Evolutionary conservation across 2,329 filamentous ascomycete species (phyloP), one percentile per base, ranked within the genome.

Genomic region (Exophiala aquamarina): DNA sequence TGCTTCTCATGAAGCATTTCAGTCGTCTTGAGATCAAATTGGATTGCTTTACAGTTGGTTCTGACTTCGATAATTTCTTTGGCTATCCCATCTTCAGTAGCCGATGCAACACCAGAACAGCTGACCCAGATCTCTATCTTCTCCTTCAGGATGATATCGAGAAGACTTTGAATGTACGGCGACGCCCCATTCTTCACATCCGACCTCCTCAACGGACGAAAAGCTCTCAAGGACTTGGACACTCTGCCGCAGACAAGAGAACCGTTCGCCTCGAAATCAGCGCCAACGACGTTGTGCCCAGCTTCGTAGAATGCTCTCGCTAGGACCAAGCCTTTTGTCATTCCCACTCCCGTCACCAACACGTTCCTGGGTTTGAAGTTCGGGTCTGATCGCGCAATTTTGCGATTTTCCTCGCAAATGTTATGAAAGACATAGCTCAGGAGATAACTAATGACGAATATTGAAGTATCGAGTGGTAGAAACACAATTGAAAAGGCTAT

Each of bases 331-430:
- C 85, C 86, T 62, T 89, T 87, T 34, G 79, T 75, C 77, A 88
- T 90, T 36, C 81, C 80, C 2, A 89, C 74, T 2, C 87, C 86
- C 0, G 86, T 89, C 33, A 91, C 77, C 11, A 91, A 75, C 28
- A 90, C 70, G 0, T 77, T 86, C 44, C 73, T 76, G 1, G 69
- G 68, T 26, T 66, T 63, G 57, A 71, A 72, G 6, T 59, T 61
- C 2, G 66, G 62, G 47, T 66, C 60, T 10, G 56, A 52, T 3
- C 61, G 58, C 13, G 59, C 58, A 15, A 49, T 56, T 50, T 61
- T 52, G 26, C 61, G 59, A 28, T 50, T 50, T 5, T 58, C 38
- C 34, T 50, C 47, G 11, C 58, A 57, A 3, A 62, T 52, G 2
- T 61, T 52, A 19, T 61, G 60, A 10, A 66, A 51, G 35, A 71